phyloP scores from a whole-genome alignment of 169 alveolate species.

The Eimeria sp. region DNA sequence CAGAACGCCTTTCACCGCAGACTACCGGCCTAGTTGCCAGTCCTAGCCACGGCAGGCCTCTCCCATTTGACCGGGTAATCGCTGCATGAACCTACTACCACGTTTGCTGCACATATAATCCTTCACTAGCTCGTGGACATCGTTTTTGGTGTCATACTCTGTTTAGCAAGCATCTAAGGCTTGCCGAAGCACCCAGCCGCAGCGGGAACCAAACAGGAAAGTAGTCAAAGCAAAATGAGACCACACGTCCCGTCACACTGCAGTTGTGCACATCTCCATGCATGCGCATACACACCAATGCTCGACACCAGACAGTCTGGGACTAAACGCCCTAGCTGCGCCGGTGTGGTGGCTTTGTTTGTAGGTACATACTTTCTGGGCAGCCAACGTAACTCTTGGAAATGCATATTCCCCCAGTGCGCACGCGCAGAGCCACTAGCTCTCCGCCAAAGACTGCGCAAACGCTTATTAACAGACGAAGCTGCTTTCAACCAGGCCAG shows the following conservation, averaged over 20 bases:
- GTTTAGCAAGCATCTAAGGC: not conserved
- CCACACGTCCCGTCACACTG: no score
- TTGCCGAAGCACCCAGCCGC: not conserved
- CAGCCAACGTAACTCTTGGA: not conserved
- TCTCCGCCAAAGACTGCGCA: not conserved
- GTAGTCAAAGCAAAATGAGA: no score
- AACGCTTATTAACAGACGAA: not conserved
- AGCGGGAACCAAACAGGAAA: no score
- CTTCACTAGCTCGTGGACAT: not conserved
- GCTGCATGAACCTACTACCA: not conserved
- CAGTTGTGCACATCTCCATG: no score
- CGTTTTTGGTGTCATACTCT: not conserved
- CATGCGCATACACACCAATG: no score
- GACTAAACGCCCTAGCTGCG: not conserved
- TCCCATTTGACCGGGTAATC: not conserved
- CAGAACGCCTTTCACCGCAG: not conserved
- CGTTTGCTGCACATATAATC: not conserved
- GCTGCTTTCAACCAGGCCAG: not conserved
- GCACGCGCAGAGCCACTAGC: not conserved
- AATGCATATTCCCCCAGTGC: not conserved
- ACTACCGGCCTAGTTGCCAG: not conserved
- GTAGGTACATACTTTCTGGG: not conserved
- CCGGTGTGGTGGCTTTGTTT: not conserved
- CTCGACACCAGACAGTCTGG: not conserved
- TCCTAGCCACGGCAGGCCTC: no score